These are phyloP conservation scores for Macrolepiota fuliginosa DNA, from an alignment of 768 basidiomycete genomes.

Conservation along the genomic window DNA sequence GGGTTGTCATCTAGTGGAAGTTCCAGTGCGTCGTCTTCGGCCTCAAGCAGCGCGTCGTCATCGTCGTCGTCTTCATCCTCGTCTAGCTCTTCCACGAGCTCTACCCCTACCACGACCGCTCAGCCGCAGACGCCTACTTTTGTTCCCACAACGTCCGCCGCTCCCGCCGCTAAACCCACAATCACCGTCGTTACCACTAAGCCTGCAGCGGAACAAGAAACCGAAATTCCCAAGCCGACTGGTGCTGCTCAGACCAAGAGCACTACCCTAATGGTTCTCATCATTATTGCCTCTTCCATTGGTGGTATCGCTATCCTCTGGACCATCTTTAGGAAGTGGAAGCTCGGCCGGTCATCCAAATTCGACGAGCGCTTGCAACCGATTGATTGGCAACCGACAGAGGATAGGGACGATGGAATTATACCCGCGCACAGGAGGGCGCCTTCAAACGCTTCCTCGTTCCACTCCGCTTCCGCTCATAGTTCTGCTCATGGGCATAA, in stretches of 20 bases:
- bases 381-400: constrained; percentile 83
- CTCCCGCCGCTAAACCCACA: constrained; percentile 14
- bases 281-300: constrained; percentile 65
- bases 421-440: constrained; percentile 50
- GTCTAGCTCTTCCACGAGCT: constrained; percentile 13
- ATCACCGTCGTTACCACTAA: constrained; percentile 27
- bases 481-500: constrained; percentile 32
- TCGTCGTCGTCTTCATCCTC: constrained; percentile 8
- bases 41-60: constrained; percentile 6
- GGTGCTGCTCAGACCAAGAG: constrained; percentile 31
- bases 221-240: constrained; percentile 25
- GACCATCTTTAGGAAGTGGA: constrained; percentile 93
- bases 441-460: constrained; percentile 64
- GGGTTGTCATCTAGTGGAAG: not conserved
- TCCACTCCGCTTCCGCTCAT: constrained; percentile 55
- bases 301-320: constrained; percentile 73
- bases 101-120: constrained; percentile 13
- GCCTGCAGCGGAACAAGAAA: constrained; percentile 26
- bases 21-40: constrained; percentile 8
- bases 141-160: constrained; percentile 19
- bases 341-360: constrained; percentile 74
- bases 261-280: constrained; percentile 58
- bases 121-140: constrained; percentile 6
- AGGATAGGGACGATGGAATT: constrained; percentile 41
- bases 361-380: constrained; percentile 86